Evolutionary conservation across 2,329 filamentous ascomycete species (phyloP).

Genomic region (Aspergillus clavatus): DNA sequence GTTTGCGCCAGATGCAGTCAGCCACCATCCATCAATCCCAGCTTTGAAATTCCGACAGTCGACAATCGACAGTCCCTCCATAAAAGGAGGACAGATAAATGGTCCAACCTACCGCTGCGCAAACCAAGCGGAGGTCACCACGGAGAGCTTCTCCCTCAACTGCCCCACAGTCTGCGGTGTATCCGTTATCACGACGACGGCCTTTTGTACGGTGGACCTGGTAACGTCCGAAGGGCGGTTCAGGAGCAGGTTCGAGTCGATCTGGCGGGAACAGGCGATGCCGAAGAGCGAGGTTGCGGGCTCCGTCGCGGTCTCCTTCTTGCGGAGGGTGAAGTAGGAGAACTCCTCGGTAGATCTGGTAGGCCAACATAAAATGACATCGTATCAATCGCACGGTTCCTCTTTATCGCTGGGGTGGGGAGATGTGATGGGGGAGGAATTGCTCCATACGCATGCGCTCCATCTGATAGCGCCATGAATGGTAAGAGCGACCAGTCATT

Average conservation of each 20-base stretch:
- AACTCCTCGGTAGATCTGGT: conserved; percentile 84
- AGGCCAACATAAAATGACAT: neutral
- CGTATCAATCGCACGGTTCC: conserved; percentile 11
- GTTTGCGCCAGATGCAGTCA: conserved; percentile 1
- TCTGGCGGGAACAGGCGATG: conserved; percentile 89
- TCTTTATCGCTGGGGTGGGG: conserved; percentile 1
- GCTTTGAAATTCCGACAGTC: neutral
- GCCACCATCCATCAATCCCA: conserved; percentile 4
- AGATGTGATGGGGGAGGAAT: conserved; percentile 1
- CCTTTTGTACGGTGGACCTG: conserved; percentile 96
- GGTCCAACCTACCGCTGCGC: conserved; percentile 61
- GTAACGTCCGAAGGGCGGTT: conserved; percentile 84
- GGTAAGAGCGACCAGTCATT: conserved; percentile 90
- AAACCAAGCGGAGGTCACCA: conserved; percentile 95
- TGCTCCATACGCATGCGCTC: conserved; percentile 74
- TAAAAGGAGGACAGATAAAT: neutral
- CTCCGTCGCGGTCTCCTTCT: conserved; percentile 39
- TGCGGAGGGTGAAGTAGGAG: conserved; percentile 91
- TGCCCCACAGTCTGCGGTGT: conserved; percentile 86
- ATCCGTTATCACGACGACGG: conserved; percentile 90
- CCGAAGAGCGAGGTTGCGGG: conserved; percentile 84
- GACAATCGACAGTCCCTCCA: neutral
- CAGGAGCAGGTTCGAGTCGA: conserved; percentile 72
- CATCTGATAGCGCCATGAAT: conserved; percentile 95
- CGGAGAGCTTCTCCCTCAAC: conserved; percentile 79